Evolutionary conservation across 352 stramenopile genomes (phyloP).

Genomic region (Globisporangium acanthophoron): DNA sequence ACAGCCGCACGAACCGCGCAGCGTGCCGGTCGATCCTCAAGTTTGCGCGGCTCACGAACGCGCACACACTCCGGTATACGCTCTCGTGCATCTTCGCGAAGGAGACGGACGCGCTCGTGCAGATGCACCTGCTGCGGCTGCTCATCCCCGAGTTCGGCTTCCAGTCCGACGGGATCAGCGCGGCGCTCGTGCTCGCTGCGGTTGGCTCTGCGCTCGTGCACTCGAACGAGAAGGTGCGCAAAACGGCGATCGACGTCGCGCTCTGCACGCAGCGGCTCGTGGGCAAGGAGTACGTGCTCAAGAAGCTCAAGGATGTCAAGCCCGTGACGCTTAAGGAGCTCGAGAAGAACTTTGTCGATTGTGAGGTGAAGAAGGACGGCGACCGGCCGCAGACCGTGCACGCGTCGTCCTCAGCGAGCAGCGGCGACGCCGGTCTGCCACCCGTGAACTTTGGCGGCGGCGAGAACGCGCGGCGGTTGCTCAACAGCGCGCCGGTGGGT

Average conservation of each 20-base stretch:
- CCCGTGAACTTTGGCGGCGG: slow-evolving; percentile 37
- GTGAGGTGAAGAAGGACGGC: slow-evolving; percentile 27
- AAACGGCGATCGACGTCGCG: slow-evolving; percentile 69
- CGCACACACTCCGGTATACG: slow-evolving; percentile 64
- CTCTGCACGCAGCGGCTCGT: slow-evolving; percentile 69
- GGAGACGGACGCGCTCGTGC: slow-evolving; percentile 62
- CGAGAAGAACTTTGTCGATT: slow-evolving; percentile 78
- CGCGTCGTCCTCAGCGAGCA: slow-evolving; percentile 10
- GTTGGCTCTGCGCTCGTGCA: slow-evolving; percentile 46
- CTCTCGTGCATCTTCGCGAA: slow-evolving; percentile 69
- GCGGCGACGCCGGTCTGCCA: slow-evolving; percentile 16
- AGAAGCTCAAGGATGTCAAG: slow-evolving; percentile 69
- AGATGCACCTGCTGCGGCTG: slow-evolving; percentile 79
- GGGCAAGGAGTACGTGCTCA: slow-evolving; percentile 63
- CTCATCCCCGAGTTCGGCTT: slow-evolving; percentile 78
- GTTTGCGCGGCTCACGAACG: slow-evolving; percentile 55
- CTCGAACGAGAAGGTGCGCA: slow-evolving; percentile 68
- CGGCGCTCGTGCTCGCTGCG: slow-evolving; percentile 38
- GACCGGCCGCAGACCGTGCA: slow-evolving; percentile 62
- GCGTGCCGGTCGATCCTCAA: slow-evolving; percentile 76
- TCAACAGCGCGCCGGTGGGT: slow-evolving; percentile 68
- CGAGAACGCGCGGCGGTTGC: slow-evolving; percentile 43
- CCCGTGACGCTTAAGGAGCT: slow-evolving; percentile 75
- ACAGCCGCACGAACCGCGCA: slow-evolving; percentile 66
- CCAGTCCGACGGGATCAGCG: slow-evolving; percentile 58